Conservation (phyloP, 73 alveolate species). For the Blepharisma japonicum region DNA sequence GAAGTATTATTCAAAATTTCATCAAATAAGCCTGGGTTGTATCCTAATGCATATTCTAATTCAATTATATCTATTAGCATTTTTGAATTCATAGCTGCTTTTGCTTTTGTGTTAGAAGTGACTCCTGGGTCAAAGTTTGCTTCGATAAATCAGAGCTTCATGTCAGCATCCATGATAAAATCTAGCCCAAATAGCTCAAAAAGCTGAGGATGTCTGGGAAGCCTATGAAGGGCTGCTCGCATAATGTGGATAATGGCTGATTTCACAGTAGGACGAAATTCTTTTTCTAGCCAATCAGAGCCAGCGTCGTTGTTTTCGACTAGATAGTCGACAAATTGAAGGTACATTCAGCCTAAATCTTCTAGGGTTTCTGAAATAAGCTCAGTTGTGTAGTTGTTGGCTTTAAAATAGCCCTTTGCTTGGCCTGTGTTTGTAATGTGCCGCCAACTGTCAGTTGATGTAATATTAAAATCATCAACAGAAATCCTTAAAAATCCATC, state of each 20-base stretch:
- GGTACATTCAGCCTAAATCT: too few species aligned
- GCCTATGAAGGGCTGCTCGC: not conserved
- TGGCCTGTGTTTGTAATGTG: slow-evolving; percentile 11
- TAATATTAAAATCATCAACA: not conserved
- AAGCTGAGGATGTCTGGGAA: slow-evolving; percentile 9
- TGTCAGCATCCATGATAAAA: slow-evolving; percentile 5
- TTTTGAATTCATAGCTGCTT: not conserved
- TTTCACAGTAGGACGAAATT: not conserved
- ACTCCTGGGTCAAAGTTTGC: not conserved
- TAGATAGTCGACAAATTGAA: not conserved
- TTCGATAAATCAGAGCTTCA: slow-evolving; percentile 16
- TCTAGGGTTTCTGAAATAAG: too few species aligned
- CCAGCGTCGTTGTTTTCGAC: not conserved
- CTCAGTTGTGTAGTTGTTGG: too few species aligned
- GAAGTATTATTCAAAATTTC: not conserved
- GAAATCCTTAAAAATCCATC: slow-evolving; percentile 26
- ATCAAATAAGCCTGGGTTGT: not conserved
- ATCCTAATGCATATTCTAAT: not conserved
- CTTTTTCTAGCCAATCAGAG: slow-evolving; percentile 1
- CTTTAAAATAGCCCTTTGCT: too few species aligned
- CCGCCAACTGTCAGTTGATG: not conserved
- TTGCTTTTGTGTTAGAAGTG: not conserved
- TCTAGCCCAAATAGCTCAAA: slow-evolving; percentile 23
- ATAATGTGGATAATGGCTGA: not conserved
- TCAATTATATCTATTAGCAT: not conserved